Base-by-base conservation (phyloP, 371 early-diverging fungal genomes). In the Entomophthora muscae region DNA sequence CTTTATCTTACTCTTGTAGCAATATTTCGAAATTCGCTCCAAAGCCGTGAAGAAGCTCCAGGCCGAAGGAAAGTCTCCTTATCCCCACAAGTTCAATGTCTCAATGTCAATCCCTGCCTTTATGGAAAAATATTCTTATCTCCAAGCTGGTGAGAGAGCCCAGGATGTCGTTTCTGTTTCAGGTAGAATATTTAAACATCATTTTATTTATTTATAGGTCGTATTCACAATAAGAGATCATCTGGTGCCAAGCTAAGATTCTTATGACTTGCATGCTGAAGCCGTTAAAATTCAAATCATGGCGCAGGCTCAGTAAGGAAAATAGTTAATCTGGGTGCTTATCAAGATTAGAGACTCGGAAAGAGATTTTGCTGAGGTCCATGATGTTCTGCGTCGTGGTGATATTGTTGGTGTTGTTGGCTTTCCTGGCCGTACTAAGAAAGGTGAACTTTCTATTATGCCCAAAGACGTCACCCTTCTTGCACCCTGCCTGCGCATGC, bases 51-150 rank as follows among this genome's bases (percentile, higher is more conserved):
- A 78, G 66, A 80, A 85, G 77, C 77, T 92, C 66, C 87, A 90
- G 67, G 80, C 79, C 64, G 72, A 84, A 66, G 80, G 78, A 51
- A 89, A 90, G 68, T 82, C 80, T 68, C 95, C 96, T 56, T 98
- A 96, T 71, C 98, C 98, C 63, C 91, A 98, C 87, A 98, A 98
- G 82, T 98, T 94, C 86, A 74, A 91, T 61, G 97, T 95, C 53
- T 73, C 82, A 52, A 75, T 90, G 71, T 86, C 89, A 21, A 67
- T 97, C 64, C 80, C 89, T 27, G 86, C 79, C 27, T 98, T 88
- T 67, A 89, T 95, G 64, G 81, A 79, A 66, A 90, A 91, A 82
- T 98, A 80, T 74, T 70, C 66, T 65, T 64, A 70, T 53, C 66
- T 95, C 62, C 78, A 83, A 72, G 72, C 78, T 61, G 93, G 89